Conservation (phyloP, 768 basidiomycete species). For the Tylopilus intermedius region DNA sequence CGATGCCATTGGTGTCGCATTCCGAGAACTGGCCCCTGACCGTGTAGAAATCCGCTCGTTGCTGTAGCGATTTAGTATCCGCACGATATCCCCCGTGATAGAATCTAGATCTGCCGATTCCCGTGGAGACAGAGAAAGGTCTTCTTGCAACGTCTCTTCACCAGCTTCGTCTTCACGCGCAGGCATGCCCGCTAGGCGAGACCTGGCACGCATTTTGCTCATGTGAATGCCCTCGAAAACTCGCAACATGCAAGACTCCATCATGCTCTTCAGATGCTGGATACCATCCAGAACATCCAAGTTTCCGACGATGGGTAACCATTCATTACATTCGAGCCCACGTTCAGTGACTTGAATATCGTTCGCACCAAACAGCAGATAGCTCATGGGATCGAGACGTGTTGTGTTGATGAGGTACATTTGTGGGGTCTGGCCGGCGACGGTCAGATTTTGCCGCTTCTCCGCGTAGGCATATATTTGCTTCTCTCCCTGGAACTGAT, state of each 20-base stretch:
- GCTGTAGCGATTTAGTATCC: conserved; percentile 65
- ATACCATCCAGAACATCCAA: conserved; percentile 74
- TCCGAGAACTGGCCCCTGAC: conserved; percentile 59
- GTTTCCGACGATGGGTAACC: conserved; percentile 80
- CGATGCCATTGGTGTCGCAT: conserved; percentile 60
- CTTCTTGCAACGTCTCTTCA: conserved; percentile 41
- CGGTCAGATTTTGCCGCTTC: conserved; percentile 72
- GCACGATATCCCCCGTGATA: conserved; percentile 69
- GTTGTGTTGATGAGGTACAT: conserved; percentile 79
- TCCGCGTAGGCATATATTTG: conserved; percentile 80
- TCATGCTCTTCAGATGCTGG: conserved; percentile 69
- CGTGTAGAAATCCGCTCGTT: conserved; percentile 56
- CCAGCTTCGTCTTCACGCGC: conserved; percentile 50
- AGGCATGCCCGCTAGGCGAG: conserved; percentile 33
- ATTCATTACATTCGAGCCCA: conserved; percentile 83
- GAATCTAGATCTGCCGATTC: conserved; percentile 75
- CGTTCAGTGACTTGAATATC: conserved; percentile 62
- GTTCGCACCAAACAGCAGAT: conserved; percentile 87
- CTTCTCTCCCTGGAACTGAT: conserved; percentile 43
- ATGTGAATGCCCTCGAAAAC: conserved; percentile 81
- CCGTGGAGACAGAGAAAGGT: conserved; percentile 53
- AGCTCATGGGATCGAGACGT: conserved; percentile 81
- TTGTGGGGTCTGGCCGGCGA: conserved; percentile 42
- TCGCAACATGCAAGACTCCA: conserved; percentile 82
- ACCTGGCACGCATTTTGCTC: conserved; percentile 29